phyloP scores from a whole-genome alignment of 495 filamentous ascomycete species.

The Mytilinidion resinicola region DNA sequence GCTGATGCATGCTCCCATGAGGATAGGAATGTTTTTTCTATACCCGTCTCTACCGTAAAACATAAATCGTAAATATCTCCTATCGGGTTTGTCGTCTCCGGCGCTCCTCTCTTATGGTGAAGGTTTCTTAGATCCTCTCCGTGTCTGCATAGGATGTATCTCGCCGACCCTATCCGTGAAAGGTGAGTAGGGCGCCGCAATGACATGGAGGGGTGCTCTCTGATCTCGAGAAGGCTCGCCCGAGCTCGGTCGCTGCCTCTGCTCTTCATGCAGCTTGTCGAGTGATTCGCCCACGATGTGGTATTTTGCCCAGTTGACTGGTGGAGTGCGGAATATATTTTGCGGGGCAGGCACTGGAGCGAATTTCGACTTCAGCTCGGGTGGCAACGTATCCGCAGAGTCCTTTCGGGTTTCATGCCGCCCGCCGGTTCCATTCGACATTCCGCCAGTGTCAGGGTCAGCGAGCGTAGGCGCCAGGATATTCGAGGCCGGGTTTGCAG shows the following conservation, averaged over 20 bases:
- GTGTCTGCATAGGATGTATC: constrained; percentile 24
- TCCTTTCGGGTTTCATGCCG: constrained; percentile 38
- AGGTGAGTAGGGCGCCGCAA: constrained; percentile 72
- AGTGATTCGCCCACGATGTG: constrained; percentile 71
- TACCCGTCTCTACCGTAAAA: too few species aligned
- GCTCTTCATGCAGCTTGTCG: constrained; percentile 77
- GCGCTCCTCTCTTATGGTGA: background rate
- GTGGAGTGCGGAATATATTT: constrained; percentile 73
- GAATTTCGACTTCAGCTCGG: constrained; percentile 31
- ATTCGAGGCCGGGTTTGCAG: constrained; percentile 3
- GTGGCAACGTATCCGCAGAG: constrained; percentile 10
- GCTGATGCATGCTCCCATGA: too few species aligned
- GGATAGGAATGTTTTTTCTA: too few species aligned
- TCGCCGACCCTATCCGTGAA: constrained; percentile 33
- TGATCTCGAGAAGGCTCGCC: constrained; percentile 40
- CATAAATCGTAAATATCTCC: too few species aligned
- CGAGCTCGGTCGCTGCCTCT: constrained; percentile 57
- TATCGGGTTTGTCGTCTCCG: too few species aligned
- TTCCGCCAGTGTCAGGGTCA: constrained; percentile 1
- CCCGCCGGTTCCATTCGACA: constrained; percentile 31
- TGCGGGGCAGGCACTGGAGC: constrained; percentile 67
- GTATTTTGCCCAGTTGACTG: constrained; percentile 89
- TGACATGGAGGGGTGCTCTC: constrained; percentile 47
- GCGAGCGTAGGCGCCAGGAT: constrained; percentile 14
- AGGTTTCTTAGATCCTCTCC: constrained; percentile 19